These are phyloP conservation scores for Miamiensis avidus DNA, from an alignment of 169 alveolate genomes.

Conservation along the genomic window DNA sequence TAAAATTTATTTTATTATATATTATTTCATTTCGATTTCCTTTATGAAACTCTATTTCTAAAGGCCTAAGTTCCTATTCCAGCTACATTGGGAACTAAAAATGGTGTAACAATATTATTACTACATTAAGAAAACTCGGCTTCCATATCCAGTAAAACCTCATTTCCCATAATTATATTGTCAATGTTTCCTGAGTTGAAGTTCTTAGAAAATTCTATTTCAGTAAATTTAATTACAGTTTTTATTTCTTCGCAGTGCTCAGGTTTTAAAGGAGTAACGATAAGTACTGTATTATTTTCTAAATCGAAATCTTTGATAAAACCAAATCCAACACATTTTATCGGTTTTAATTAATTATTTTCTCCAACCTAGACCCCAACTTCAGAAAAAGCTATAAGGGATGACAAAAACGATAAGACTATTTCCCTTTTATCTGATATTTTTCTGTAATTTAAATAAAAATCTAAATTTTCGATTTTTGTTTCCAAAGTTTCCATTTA, in stretches of 20 bases:
- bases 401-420: background rate
- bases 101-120: background rate
- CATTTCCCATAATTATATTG: background rate
- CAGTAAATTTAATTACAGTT: background rate
- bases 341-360: background rate
- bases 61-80: background rate
- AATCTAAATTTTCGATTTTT: background rate
- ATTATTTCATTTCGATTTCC: background rate
- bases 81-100: background rate
- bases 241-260: background rate
- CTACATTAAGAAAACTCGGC: background rate
- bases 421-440: background rate
- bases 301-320: background rate
- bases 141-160: background rate
- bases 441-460: no score
- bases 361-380: background rate
- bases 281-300: background rate
- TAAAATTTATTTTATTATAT: no score
- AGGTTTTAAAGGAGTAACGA: background rate
- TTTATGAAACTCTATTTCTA: background rate
- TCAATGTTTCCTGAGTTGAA: background rate
- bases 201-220: background rate
- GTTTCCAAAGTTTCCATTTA: background rate
- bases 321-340: background rate
- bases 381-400: background rate